Evolutionary conservation across 345 rosid species (phyloP), one percentile per base, ranked within the genome.

Genomic region (Arabis alpina): DNA sequence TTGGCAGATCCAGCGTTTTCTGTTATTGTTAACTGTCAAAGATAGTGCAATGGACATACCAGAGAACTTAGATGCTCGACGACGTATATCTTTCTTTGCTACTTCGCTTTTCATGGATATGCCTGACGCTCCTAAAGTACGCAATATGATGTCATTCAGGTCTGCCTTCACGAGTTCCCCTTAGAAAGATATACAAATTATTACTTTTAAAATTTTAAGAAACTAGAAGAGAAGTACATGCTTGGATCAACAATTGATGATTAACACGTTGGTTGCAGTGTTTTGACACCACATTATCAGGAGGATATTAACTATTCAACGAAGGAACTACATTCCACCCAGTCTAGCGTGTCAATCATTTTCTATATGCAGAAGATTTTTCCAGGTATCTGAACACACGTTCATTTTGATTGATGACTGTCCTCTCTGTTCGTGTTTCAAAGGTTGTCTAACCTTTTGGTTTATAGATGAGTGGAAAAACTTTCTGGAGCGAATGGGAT

Each of bases 101-200:
- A 90, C 98, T 73, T 93, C 98, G 34, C 91, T 93, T 73, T 93
- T 93, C 77, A 88, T 87, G 86, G 86, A 85, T 80, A 89, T 93
- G 91, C 97, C 97, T 0, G 73, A 60, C 43, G 91, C 98, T 75
- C 98, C 98, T 4, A 83, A 86, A 85, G 94, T 89, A 54, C 80
- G 86, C 72, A 84, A 82, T 72, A 93, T 93, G 98, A 77, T 91
- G 72, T 91, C 98, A 39, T 91, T 93, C 94, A 93, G 97, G 97
- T 93, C 54, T 66, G 80, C 57, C 64, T 76, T 39, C 70, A 66
- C 48, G 64, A 19, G 32, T 64, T 64, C 39, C 43, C 23, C 48
- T 9, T 60, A 8, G 4, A 13, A 50, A 19, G 32, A 65, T 30
- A 6, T 32, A 42, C 40, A 19, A 41, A 15, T 19, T 40, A 34